These are phyloP conservation scores for Toxicodendron radicans DNA, from an alignment of 345 rosid species.

Conservation along the genomic window DNA sequence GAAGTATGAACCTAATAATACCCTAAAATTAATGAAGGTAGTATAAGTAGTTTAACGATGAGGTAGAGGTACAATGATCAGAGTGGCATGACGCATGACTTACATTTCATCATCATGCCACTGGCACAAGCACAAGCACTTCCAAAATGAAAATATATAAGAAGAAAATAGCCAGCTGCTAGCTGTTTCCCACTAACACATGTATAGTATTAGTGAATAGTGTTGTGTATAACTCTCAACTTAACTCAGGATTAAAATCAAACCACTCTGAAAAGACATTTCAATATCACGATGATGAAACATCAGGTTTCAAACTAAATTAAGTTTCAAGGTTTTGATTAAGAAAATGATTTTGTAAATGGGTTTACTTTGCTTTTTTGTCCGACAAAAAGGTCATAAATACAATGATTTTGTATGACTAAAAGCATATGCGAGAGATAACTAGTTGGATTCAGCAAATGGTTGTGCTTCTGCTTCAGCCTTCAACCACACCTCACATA, in stretches of 20 bases:
- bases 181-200: conserved; percentile 22
- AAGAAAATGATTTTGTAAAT: neutral
- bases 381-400: conserved; percentile 5
- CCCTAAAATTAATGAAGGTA: too few species aligned
- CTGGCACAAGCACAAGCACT: too few species aligned
- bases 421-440: too few species aligned
- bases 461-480: conserved; percentile 11
- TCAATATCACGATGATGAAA: too few species aligned
- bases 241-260: too few species aligned
- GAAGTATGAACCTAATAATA: too few species aligned
- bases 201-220: too few species aligned
- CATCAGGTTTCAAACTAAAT: neutral
- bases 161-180: neutral
- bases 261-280: too few species aligned
- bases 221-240: too few species aligned
- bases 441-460: neutral
- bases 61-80: conserved; percentile 23
- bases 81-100: conserved; percentile 29
- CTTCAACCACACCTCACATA: conserved; percentile 6
- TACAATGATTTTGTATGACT: conserved; percentile 10
- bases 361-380: conserved; percentile 3
- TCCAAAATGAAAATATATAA: neutral
- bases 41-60: too few species aligned
- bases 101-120: conserved; percentile 24
- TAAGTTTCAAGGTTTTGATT: neutral